Conservation (phyloP, 2,329 filamentous ascomycete species). For the Sarocladium kiliense region DNA sequence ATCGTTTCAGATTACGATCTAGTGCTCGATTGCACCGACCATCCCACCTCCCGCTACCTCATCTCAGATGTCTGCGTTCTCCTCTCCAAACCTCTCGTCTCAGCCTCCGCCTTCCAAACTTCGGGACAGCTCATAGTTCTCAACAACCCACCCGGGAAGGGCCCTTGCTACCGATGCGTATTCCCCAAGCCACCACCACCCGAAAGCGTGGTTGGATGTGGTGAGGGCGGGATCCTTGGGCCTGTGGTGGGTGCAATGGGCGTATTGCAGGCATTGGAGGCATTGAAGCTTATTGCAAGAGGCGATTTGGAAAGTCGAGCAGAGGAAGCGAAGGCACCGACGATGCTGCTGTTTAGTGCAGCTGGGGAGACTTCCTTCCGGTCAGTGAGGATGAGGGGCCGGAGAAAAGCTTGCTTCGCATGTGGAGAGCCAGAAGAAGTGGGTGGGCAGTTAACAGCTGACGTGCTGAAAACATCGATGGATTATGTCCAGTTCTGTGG, state of each 20-base stretch:
- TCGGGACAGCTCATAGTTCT: slow-evolving; percentile 88
- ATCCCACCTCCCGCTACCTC: slow-evolving; percentile 84
- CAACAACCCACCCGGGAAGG: slow-evolving; percentile 70
- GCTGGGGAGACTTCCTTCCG: slow-evolving; percentile 53
- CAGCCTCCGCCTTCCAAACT: slow-evolving; percentile 80
- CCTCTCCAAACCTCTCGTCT: slow-evolving; percentile 73
- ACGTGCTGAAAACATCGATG: slow-evolving; percentile 56
- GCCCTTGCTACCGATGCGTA: slow-evolving; percentile 90
- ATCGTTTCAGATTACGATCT: slow-evolving; percentile 72
- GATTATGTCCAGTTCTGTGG: slow-evolving; percentile 90
- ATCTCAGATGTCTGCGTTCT: slow-evolving; percentile 87
- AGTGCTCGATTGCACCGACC: slow-evolving; percentile 92
- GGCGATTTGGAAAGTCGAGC: slow-evolving; percentile 19
- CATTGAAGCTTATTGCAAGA: slow-evolving; percentile 71
- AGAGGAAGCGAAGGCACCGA: slow-evolving; percentile 19
- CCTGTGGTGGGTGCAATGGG: slow-evolving; percentile 94
- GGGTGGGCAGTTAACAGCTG: slow-evolving; percentile 46
- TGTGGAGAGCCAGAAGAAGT: slow-evolving; percentile 58
- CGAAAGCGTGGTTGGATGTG: slow-evolving; percentile 77
- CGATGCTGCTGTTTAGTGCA: slow-evolving; percentile 36
- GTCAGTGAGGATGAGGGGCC: slow-evolving; percentile 66
- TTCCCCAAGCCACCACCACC: slow-evolving; percentile 85
- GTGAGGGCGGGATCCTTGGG: slow-evolving; percentile 87
- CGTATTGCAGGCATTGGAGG: slow-evolving; percentile 82
- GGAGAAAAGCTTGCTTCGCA: slow-evolving; percentile 66